phyloP scores from a whole-genome alignment of 2,329 filamentous ascomycete genomes.

The Curvularia lunata region DNA sequence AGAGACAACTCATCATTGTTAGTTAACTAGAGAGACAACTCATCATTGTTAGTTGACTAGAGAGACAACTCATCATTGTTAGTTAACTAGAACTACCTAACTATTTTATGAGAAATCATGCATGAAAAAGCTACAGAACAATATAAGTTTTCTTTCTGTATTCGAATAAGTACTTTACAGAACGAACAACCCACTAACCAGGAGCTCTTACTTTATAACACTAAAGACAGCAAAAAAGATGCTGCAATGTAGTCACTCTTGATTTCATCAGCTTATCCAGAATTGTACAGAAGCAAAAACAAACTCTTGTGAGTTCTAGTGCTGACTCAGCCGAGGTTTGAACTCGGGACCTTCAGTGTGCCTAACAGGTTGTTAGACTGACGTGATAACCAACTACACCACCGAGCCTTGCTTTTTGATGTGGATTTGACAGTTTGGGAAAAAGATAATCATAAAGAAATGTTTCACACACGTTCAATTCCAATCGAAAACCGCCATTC shows the following conservation, averaged over 20 bases:
- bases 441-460: too few relatives aligned
- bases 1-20: too few relatives aligned
- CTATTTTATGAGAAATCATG: too few relatives aligned
- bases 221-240: not conserved
- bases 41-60: too few relatives aligned
- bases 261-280: not conserved
- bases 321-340: slow-evolving; percentile 20
- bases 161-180: not conserved
- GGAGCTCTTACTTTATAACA: not conserved
- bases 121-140: not conserved
- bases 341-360: slow-evolving; percentile 24
- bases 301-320: not conserved
- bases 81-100: too few relatives aligned
- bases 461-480: too few relatives aligned
- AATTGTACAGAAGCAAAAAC: not conserved
- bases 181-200: not conserved
- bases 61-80: too few relatives aligned
- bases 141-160: not conserved
- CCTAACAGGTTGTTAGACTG: slow-evolving; percentile 50
- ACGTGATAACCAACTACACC: slow-evolving; percentile 58
- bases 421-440: not conserved
- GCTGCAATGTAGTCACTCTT: too few relatives aligned
- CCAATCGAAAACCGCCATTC: too few relatives aligned
- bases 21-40: too few relatives aligned
- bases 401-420: slow-evolving; percentile 33